These are phyloP conservation scores for Alternaria solani DNA, from an alignment of 2,329 filamentous ascomycete genomes.

Conservation along the genomic window DNA sequence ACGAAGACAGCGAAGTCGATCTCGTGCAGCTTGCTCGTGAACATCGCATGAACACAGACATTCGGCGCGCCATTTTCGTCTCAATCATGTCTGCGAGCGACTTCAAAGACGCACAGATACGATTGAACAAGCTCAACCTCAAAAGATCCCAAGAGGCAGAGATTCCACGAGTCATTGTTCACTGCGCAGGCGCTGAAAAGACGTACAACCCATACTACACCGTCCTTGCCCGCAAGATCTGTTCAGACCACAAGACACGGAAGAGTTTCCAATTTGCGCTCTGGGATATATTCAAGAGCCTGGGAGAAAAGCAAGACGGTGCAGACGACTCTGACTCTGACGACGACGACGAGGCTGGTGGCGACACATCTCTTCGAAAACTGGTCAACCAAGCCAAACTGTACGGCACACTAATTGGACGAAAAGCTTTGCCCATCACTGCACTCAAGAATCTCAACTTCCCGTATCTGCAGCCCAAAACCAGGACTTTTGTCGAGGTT, in stretches of 20 bases:
- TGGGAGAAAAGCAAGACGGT: constrained; percentile 79
- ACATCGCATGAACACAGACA: constrained; percentile 85
- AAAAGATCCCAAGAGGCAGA: constrained; percentile 88
- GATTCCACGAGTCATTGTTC: constrained; percentile 85
- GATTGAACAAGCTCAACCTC: constrained; percentile 81
- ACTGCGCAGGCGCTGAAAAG: constrained; percentile 83
- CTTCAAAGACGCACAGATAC: constrained; percentile 81
- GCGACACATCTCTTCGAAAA: constrained; percentile 62
- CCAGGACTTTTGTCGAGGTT: constrained; percentile 79
- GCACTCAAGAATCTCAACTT: constrained; percentile 77
- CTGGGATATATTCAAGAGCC: constrained; percentile 82
- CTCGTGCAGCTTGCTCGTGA: constrained; percentile 76
- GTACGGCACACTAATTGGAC: constrained; percentile 69
- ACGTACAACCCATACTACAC: constrained; percentile 94
- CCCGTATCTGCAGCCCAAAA: constrained; percentile 77
- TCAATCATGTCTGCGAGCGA: constrained; percentile 87
- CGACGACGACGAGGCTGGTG: constrained; percentile 60
- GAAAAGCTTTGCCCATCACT: constrained; percentile 65
- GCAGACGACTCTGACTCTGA: constrained; percentile 66
- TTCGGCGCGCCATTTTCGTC: constrained; percentile 90
- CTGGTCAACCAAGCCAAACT: constrained; percentile 74
- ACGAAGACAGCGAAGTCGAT: constrained; percentile 62
- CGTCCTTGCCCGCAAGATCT: constrained; percentile 80
- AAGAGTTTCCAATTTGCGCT: constrained; percentile 88
- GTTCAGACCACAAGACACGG: constrained; percentile 74